phyloP scores from a whole-genome alignment of 768 basidiomycete species.

The Cyathus striatus region DNA sequence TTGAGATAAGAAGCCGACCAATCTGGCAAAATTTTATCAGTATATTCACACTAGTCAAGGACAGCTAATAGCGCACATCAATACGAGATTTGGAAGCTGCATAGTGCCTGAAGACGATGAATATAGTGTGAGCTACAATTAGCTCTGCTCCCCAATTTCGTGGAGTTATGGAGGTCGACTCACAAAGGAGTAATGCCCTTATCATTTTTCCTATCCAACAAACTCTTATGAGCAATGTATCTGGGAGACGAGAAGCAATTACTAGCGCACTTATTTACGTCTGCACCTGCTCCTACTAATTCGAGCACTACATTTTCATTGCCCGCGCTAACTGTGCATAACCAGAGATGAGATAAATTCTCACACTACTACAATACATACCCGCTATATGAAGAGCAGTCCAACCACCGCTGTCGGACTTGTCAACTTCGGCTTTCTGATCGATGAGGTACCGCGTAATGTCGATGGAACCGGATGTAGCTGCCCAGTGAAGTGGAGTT shows the following conservation, averaged over 20 bases:
- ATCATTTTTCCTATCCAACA: slow-evolving; percentile 52
- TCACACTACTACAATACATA: slow-evolving; percentile 1
- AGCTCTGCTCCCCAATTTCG: too few species aligned
- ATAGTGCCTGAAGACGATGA: slow-evolving; percentile 64
- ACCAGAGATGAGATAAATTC: slow-evolving; percentile 10
- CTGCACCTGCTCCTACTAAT: slow-evolving; percentile 77
- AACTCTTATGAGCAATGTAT: slow-evolving; percentile 13
- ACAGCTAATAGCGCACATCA: slow-evolving; percentile 48
- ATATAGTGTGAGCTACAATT: slow-evolving; percentile 11
- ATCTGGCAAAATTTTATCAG: slow-evolving; percentile 52
- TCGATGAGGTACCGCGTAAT: slow-evolving; percentile 65
- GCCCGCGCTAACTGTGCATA: slow-evolving; percentile 68
- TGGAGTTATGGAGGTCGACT: too few species aligned
- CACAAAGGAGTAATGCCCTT: slow-evolving; percentile 85
- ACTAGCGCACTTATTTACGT: slow-evolving; percentile 53
- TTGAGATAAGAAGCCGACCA: slow-evolving; percentile 76
- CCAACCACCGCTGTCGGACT: slow-evolving; percentile 66
- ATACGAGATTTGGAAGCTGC: slow-evolving; percentile 89
- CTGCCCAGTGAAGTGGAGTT: slow-evolving; percentile 84
- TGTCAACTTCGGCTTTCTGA: slow-evolving; percentile 65
- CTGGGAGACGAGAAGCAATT: slow-evolving; percentile 10
- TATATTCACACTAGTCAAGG: slow-evolving; percentile 13
- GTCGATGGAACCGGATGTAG: slow-evolving; percentile 66
- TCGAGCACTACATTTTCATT: slow-evolving; percentile 70
- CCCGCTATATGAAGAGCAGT: slow-evolving; percentile 71